A percentile compares a stretch with the other conserved stretches of the same genome.
These are phyloP conservation scores for Zangia roseola DNA, from an alignment of 768 basidiomycete genomes.

Conservation along the genomic window DNA sequence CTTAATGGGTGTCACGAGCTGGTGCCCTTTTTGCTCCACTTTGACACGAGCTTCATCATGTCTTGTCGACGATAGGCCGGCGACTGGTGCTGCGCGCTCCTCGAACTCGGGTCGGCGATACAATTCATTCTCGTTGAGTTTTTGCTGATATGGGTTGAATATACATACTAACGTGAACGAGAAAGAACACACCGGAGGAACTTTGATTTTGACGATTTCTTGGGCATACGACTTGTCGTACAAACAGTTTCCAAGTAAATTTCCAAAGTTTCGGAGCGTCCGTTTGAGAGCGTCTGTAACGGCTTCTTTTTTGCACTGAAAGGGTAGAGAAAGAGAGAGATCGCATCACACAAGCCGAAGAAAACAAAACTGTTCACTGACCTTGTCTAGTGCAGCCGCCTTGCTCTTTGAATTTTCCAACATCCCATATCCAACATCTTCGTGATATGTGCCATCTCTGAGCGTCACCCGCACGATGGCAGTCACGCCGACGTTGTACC, in stretches of 20 bases:
- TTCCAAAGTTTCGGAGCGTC: constrained; percentile 88
- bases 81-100: constrained; percentile 30
- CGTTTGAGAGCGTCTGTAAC: constrained; percentile 95
- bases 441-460: constrained; percentile 84
- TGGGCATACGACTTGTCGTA: constrained; percentile 91
- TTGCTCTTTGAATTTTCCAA: constrained; percentile 85
- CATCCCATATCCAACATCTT: constrained; percentile 91
- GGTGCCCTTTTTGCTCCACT: constrained; percentile 9
- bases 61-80: neutral
- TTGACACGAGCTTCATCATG: constrained; percentile 15
- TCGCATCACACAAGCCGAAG: neutral
- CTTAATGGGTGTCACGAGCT: constrained; percentile 23
- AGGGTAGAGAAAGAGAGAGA: neutral
- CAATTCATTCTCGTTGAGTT: constrained; percentile 64
- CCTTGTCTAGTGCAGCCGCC: constrained; percentile 88
- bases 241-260: constrained; percentile 93
- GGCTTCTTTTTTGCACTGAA: constrained; percentile 96
- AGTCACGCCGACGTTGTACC: constrained; percentile 74
- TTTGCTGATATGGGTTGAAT: constrained; percentile 42
- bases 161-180: neutral
- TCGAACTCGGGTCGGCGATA: constrained; percentile 72
- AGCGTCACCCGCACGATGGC: constrained; percentile 87
- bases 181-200: constrained; percentile 60
- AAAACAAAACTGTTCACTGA: constrained; percentile 34
- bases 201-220: constrained; percentile 85